phyloP scores from a whole-genome alignment of 495 filamentous ascomycete genomes.

The Platismatia glauca region DNA sequence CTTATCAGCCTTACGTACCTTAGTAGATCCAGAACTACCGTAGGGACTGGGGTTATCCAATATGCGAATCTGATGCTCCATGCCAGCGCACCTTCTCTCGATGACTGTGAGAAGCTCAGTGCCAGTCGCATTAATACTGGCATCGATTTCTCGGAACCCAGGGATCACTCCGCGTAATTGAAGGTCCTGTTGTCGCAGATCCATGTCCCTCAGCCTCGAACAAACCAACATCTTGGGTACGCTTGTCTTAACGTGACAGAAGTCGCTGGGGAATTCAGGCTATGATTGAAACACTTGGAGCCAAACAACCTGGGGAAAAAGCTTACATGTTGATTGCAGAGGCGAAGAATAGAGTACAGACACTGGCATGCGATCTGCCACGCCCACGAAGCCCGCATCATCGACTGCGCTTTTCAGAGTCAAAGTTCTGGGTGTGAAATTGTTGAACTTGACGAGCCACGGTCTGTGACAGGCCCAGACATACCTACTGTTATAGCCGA shows the following conservation, averaged over 20 bases:
- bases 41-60: neutral
- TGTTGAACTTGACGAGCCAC: neutral
- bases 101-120: neutral
- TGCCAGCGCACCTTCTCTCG: neutral
- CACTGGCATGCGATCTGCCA: conserved; percentile 6
- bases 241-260: conserved; percentile 11
- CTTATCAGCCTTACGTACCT: conserved; percentile 10
- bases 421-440: neutral
- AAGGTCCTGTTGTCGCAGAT: neutral
- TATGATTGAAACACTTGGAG: neutral
- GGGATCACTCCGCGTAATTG: neutral
- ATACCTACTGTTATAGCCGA: neutral
- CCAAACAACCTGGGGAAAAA: neutral
- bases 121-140: neutral
- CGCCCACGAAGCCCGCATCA: neutral
- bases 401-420: neutral
- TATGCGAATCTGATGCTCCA: neutral
- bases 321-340: neutral
- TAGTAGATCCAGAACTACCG: neutral
- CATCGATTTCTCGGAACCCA: neutral
- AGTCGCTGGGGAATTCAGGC: neutral
- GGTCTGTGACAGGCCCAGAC: neutral
- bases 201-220: conserved; percentile 10
- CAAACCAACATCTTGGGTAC: conserved; percentile 13
- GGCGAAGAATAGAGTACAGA: neutral